Conservation (phyloP, 2,329 filamentous ascomycete species). For the Coniochaeta hoffmannii region DNA sequence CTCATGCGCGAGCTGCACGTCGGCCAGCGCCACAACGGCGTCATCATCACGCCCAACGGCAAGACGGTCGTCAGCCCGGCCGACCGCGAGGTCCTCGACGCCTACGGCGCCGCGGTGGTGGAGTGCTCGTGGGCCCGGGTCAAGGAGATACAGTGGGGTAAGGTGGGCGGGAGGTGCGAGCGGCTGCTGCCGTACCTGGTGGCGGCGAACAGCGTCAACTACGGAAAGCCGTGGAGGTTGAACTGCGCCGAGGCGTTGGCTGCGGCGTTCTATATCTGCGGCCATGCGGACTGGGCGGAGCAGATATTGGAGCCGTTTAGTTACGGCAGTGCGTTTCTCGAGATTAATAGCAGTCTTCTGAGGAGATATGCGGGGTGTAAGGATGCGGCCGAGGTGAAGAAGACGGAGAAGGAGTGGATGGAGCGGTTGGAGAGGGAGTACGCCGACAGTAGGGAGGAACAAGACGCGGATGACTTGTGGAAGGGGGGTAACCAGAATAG, state of each 20-base stretch:
- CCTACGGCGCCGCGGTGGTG: constrained; percentile 89
- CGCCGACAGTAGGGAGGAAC: constrained; percentile 61
- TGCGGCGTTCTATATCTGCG: constrained; percentile 88
- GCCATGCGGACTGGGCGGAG: constrained; percentile 83
- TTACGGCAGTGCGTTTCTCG: constrained; percentile 80
- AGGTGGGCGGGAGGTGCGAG: constrained; percentile 91
- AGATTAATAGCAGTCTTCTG: constrained; percentile 80
- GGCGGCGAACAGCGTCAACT: constrained; percentile 94
- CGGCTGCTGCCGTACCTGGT: constrained; percentile 88
- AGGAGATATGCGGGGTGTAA: constrained; percentile 79
- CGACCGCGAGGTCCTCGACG: constrained; percentile 73
- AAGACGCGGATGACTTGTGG: constrained; percentile 72
- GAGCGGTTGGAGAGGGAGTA: constrained; percentile 87
- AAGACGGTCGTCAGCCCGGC: constrained; percentile 78
- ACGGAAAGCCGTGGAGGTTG: constrained; percentile 87
- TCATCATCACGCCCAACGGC: constrained; percentile 93
- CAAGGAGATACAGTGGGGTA: constrained; percentile 80
- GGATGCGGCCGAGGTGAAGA: constrained; percentile 76
- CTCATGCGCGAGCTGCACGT: constrained; percentile 90
- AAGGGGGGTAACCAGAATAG: constrained; percentile 84
- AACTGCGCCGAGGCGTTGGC: constrained; percentile 96
- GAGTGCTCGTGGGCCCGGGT: constrained; percentile 96
- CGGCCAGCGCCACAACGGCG: constrained; percentile 84
- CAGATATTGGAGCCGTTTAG: constrained; percentile 76
- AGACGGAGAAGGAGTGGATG: constrained; percentile 81